phyloP scores from a whole-genome alignment of 2,329 filamentous ascomycete genomes.

The Leptographium flavum region DNA sequence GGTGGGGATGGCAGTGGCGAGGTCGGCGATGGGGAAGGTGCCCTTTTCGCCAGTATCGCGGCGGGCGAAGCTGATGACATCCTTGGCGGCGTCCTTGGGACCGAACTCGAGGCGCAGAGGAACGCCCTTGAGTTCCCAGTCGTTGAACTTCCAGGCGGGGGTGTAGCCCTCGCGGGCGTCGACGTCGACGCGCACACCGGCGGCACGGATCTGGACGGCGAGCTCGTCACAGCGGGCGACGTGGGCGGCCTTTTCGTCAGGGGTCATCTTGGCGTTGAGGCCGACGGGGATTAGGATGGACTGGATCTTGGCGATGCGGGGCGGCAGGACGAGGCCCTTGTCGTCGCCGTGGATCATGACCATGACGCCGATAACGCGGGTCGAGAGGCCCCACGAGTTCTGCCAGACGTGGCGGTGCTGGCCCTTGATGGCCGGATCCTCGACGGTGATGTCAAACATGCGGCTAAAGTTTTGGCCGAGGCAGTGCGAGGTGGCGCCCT shows the following conservation, averaged over 20 bases:
- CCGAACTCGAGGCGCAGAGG: slow-evolving; percentile 91
- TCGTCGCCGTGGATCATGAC: slow-evolving; percentile 96
- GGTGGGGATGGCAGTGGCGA: slow-evolving; percentile 59
- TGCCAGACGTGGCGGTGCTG: slow-evolving; percentile 85
- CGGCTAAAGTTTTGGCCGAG: slow-evolving; percentile 97
- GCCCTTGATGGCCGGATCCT: slow-evolving; percentile 74
- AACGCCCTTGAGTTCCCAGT: slow-evolving; percentile 95
- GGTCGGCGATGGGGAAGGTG: slow-evolving; percentile 59
- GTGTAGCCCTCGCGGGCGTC: slow-evolving; percentile 86
- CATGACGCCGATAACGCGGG: slow-evolving; percentile 96
- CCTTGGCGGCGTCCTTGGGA: slow-evolving; percentile 79
- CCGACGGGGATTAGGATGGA: slow-evolving; percentile 83
- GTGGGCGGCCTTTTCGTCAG: slow-evolving; percentile 65
- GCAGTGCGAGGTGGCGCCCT: slow-evolving; percentile 88
- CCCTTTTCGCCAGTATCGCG: slow-evolving; percentile 79
- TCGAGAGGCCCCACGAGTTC: slow-evolving; percentile 97
- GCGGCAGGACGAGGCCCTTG: slow-evolving; percentile 86
- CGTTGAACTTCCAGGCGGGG: slow-evolving; percentile 96
- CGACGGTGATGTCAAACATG: slow-evolving; percentile 95
- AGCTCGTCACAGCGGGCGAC: slow-evolving; percentile 64
- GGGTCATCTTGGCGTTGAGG: slow-evolving; percentile 72
- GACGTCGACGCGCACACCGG: slow-evolving; percentile 62
- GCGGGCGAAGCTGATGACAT: slow-evolving; percentile 71
- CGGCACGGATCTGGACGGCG: slow-evolving; percentile 51
- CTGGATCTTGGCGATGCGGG: slow-evolving; percentile 76